phyloP scores from a whole-genome alignment of 2,329 filamentous ascomycete genomes.

The Phyllosticta ampelicida region DNA sequence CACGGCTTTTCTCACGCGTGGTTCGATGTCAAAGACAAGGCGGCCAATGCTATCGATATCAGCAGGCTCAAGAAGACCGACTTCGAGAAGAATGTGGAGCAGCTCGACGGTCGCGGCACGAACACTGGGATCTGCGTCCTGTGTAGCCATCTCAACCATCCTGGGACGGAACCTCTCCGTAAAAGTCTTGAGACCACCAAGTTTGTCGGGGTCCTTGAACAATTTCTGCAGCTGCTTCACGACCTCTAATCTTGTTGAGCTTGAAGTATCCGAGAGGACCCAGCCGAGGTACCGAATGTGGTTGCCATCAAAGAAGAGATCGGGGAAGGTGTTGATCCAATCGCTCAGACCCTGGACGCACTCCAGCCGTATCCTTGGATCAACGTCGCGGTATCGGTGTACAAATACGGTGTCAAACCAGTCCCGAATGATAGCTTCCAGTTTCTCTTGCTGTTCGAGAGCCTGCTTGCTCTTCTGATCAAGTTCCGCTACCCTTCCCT shows the following conservation, averaged over 20 bases:
- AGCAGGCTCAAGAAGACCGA: conserved; percentile 77
- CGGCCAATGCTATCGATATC: conserved; percentile 84
- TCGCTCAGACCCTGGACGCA: conserved; percentile 76
- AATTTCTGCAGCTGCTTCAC: conserved; percentile 71
- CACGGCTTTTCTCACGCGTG: conserved; percentile 76
- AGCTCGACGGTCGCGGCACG: conserved; percentile 71
- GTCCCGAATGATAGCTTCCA: conserved; percentile 65
- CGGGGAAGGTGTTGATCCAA: conserved; percentile 80
- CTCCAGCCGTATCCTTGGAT: conserved; percentile 77
- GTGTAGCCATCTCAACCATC: conserved; percentile 84
- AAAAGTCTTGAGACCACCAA: conserved; percentile 70
- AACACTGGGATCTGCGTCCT: conserved; percentile 71
- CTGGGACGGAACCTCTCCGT: conserved; percentile 83
- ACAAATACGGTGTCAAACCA: conserved; percentile 91
- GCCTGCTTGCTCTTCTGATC: conserved; percentile 62
- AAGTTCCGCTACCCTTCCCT: conserved; percentile 62
- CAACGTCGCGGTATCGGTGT: conserved; percentile 89
- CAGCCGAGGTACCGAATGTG: conserved; percentile 92
- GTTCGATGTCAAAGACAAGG: conserved; percentile 79
- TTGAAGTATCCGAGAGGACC: conserved; percentile 76
- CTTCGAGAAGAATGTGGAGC: conserved; percentile 70
- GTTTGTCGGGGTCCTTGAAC: conserved; percentile 69
- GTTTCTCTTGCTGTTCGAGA: conserved; percentile 55
- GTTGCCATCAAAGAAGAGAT: conserved; percentile 78
- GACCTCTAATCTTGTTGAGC: conserved; percentile 70